phyloP scores from a whole-genome alignment of 2,329 filamentous ascomycete species.

The Fusarium nanum region DNA sequence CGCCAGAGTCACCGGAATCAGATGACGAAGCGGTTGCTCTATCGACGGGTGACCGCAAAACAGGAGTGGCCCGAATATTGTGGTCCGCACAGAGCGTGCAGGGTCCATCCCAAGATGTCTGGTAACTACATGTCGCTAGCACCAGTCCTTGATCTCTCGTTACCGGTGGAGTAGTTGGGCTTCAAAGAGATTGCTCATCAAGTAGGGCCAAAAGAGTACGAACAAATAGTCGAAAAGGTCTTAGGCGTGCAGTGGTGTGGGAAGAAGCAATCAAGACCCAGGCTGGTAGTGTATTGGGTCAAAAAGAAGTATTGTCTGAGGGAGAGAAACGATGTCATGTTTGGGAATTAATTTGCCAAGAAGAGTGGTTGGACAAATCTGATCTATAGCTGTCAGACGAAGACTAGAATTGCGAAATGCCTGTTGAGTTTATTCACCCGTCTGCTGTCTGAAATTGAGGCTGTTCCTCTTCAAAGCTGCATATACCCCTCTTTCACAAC shows the following conservation, averaged over 20 bases:
- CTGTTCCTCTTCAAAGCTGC: accelerated
- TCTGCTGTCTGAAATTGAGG: neutral
- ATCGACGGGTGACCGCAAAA: neutral
- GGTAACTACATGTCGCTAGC: neutral
- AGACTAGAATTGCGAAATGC: accelerated
- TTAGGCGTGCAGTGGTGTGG: neutral
- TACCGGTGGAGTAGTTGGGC: accelerated
- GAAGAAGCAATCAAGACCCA: accelerated
- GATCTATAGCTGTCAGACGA: no score
- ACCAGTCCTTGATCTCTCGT: accelerated
- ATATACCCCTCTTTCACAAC: accelerated
- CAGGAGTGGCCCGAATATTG: neutral
- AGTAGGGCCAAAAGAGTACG: no score
- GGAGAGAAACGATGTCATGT: neutral
- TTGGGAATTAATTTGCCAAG: neutral
- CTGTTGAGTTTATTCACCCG: neutral
- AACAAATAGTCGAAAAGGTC: neutral
- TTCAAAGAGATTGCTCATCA: no score
- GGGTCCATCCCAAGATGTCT: accelerated
- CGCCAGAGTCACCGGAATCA: no score
- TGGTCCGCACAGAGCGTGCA: neutral
- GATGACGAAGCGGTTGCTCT: no score
- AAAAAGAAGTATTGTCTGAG: neutral
- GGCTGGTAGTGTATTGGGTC: neutral
- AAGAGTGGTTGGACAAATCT: no score